Conservation (phyloP, 768 basidiomycete genomes). For the Panaeolus papilionaceus region DNA sequence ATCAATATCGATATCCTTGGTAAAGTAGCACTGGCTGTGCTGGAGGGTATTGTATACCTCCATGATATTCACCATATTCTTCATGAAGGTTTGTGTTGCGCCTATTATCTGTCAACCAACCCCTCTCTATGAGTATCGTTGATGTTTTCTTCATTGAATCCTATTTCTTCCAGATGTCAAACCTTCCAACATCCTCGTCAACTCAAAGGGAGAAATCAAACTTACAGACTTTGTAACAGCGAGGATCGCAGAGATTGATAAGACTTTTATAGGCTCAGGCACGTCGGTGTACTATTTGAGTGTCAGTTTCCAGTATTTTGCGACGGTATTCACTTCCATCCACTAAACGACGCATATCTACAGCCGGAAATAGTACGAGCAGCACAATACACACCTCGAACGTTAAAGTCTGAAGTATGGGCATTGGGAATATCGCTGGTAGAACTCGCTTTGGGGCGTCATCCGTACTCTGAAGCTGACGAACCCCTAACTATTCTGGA, state of each 20-base stretch:
- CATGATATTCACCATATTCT: slow-evolving; percentile 98
- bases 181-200: slow-evolving; percentile 96
- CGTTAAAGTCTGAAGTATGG: slow-evolving; percentile 94
- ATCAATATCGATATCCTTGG: slow-evolving; percentile 93
- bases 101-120: background rate
- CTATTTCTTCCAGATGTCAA: slow-evolving; percentile 82
- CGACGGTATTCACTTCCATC: no score
- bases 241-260: slow-evolving; percentile 42
- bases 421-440: slow-evolving; percentile 96
- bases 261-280: no score
- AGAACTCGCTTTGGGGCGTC: slow-evolving; percentile 95
- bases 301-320: background rate
- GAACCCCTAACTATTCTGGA: slow-evolving; percentile 95
- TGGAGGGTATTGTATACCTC: slow-evolving; percentile 94
- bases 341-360: slow-evolving; percentile 5
- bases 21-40: slow-evolving; percentile 90
- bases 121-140: no score
- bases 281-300: background rate
- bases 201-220: slow-evolving; percentile 95
- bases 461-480: slow-evolving; percentile 88
- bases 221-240: slow-evolving; percentile 99
- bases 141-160: no score
- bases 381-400: slow-evolving; percentile 87
- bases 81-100: slow-evolving; percentile 82
- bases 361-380: slow-evolving; percentile 99